These are phyloP conservation scores for Fraxinus xanthoxyloides DNA, from an alignment of 305 asterid species.

Conservation along the genomic window DNA sequence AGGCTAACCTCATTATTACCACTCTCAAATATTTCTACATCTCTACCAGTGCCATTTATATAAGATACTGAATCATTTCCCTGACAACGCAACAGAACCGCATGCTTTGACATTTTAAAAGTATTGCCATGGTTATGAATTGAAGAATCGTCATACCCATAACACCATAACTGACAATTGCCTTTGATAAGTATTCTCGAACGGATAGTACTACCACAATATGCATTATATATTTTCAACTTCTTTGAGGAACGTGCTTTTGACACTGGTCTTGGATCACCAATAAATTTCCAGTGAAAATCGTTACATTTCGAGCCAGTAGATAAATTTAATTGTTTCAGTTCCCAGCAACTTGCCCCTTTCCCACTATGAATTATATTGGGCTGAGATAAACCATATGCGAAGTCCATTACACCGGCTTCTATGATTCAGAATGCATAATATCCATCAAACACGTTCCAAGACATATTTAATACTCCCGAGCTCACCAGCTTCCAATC, in stretches of 20 bases:
- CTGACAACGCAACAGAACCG: conserved; percentile 51
- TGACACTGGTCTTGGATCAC: conserved; percentile 27
- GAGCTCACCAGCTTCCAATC: neutral
- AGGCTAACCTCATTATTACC: conserved; percentile 33
- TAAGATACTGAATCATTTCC: conserved; percentile 82
- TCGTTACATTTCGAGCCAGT: conserved; percentile 26
- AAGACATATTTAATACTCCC: neutral
- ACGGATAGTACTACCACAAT: conserved; percentile 25
- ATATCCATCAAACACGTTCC: conserved; percentile 1
- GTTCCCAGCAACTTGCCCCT: conserved; percentile 30
- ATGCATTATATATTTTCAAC: conserved; percentile 32
- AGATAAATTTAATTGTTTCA: conserved; percentile 20
- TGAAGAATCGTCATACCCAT: conserved; percentile 30
- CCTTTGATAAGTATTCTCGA: conserved; percentile 22
- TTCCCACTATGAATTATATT: conserved; percentile 43
- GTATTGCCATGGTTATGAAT: conserved; percentile 27
- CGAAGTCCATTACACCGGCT: conserved; percentile 39
- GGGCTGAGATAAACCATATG: conserved; percentile 43
- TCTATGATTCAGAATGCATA: neutral
- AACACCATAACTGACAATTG: conserved; percentile 29
- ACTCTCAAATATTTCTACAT: conserved; percentile 46
- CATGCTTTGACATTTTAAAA: conserved; percentile 35
- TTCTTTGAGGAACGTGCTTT: conserved; percentile 28
- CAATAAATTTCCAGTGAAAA: conserved; percentile 27
- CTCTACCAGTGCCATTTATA: conserved; percentile 57